Percentiles rank a stretch among this genome's conserved stretches.
Evolutionary conservation across 257 asterid species (phyloP).

Genomic region (Verbena officinalis): DNA sequence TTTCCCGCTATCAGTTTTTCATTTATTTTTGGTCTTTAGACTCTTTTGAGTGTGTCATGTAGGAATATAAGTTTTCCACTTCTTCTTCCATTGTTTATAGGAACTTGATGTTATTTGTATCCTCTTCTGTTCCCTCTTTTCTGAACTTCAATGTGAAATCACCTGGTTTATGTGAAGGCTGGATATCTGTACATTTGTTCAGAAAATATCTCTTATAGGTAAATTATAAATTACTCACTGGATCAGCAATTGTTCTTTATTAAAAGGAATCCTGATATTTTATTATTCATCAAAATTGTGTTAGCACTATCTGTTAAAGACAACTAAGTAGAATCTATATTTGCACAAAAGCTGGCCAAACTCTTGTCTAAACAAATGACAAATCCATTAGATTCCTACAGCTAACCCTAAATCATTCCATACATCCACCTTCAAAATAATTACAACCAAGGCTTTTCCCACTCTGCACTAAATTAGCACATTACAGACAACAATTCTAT

Average conservation of each 20-base stretch:
- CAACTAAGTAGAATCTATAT: not conserved
- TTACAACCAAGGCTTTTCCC: not conserved
- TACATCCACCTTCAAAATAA: not conserved
- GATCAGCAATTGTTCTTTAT: not conserved
- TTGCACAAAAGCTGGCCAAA: not conserved
- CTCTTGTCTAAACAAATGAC: too few relatives aligned
- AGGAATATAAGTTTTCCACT: not conserved
- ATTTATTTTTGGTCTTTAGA: not conserved
- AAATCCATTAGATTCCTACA: too few relatives aligned
- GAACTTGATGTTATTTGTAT: not conserved
- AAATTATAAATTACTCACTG: not conserved
- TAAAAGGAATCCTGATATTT: not conserved
- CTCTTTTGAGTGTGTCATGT: slow-evolving; percentile 2
- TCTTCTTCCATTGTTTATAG: not conserved
- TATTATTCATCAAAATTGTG: not conserved
- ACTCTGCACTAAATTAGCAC: not conserved
- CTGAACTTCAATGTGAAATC: not conserved
- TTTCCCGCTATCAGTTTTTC: not conserved
- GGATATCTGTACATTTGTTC: too few relatives aligned
- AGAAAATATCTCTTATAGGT: too few relatives aligned
- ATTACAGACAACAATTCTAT: not conserved
- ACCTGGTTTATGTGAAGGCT: not conserved
- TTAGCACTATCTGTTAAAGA: not conserved
- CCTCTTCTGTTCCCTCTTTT: not conserved
- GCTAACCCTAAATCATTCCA: too few relatives aligned